Evolutionary conservation across 2,329 filamentous ascomycete genomes (phyloP).

Genomic region (Teratosphaeria gauchensis): DNA sequence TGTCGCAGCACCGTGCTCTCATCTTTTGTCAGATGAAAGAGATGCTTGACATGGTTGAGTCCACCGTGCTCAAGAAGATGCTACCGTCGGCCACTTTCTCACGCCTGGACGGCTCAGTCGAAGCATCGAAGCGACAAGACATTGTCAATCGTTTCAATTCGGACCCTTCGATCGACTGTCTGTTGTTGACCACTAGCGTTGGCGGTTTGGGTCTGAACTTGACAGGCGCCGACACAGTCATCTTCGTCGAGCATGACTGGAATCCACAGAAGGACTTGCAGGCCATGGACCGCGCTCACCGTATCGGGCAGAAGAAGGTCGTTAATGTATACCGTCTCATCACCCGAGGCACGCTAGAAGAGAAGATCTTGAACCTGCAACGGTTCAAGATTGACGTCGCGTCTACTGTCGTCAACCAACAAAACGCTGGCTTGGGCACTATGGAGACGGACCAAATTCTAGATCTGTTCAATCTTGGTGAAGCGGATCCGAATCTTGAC

Average conservation of each 20-base stretch:
- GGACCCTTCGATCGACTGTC: constrained; percentile 89
- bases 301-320: constrained; percentile 98
- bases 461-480: constrained; percentile 86
- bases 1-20: constrained; percentile 89
- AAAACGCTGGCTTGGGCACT: constrained; percentile 85
- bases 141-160: constrained; percentile 99
- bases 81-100: constrained; percentile 89
- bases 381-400: constrained; percentile 99
- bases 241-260: constrained; percentile 99
- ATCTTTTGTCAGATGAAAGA: constrained; percentile 99
- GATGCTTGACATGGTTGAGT: constrained; percentile 98
- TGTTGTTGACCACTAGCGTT: constrained; percentile 89
- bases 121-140: constrained; percentile 86
- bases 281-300: constrained; percentile 96
- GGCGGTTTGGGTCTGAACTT: constrained; percentile 90
- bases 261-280: constrained; percentile 98
- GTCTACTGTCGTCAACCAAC: constrained; percentile 95
- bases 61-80: constrained; percentile 79
- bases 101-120: constrained; percentile 86
- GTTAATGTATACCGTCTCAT: constrained; percentile 98
- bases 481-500: constrained; percentile 44
- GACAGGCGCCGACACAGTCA: constrained; percentile 95
- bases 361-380: constrained; percentile 94
- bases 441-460: constrained; percentile 99
- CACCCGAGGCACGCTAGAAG: constrained; percentile 88